Conservation (phyloP, 192 early-diverging fungal species). For the Backusella macrospora region DNA sequence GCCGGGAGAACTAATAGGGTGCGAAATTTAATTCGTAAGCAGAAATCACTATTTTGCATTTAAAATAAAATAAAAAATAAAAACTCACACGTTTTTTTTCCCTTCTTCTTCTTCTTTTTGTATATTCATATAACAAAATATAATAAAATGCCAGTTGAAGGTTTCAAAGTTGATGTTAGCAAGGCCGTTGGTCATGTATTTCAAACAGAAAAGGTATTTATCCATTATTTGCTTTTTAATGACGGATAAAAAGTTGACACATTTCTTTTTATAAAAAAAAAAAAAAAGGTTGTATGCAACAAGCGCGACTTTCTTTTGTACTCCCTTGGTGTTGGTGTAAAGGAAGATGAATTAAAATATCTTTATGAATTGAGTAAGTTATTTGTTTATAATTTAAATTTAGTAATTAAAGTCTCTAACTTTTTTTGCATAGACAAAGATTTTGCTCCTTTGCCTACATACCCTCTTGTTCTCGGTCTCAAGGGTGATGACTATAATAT, state of each 20-base stretch:
- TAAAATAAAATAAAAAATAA: constrained; percentile 5
- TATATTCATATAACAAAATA: background rate
- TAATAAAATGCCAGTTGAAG: constrained; percentile 30
- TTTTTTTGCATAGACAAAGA: constrained; percentile 34
- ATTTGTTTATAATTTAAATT: no score
- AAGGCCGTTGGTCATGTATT: constrained; percentile 61
- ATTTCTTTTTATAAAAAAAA: background rate
- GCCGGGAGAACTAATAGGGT: background rate
- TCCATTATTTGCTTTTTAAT: constrained; percentile 19
- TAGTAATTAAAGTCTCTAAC: background rate
- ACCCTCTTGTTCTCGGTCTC: constrained; percentile 65
- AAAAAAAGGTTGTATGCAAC: constrained; percentile 28
- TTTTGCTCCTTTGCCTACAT: constrained; percentile 70
- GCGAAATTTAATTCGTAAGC: constrained; percentile 18
- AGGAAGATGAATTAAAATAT: constrained; percentile 61
- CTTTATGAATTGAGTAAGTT: constrained; percentile 68
- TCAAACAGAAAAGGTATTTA: constrained; percentile 46
- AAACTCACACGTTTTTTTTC: background rate
- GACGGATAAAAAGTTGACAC: background rate
- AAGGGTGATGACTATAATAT: constrained; percentile 48
- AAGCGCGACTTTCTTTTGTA: constrained; percentile 71
- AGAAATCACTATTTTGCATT: constrained; percentile 13
- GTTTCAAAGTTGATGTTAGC: constrained; percentile 50
- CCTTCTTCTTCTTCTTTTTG: background rate
- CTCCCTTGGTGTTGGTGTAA: constrained; percentile 64